Evolutionary conservation across 345 rosid genomes (phyloP).

Genomic region (thale cress (Arabidopsis thaliana)): TAIR10.1 NC_003076.8:23855001-23855500

Average conservation of each 20-base stretch:
- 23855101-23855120: too few species aligned
- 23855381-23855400: background rate
- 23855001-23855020: background rate
- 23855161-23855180: background rate
- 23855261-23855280: background rate
- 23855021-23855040: too few species aligned
- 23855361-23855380: too few species aligned
- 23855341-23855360: background rate
- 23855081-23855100: too few species aligned
- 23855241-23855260: background rate
- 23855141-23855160: slow-evolving; percentile 2
- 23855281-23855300: background rate
- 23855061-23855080: background rate
- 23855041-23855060: too few species aligned
- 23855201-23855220: background rate
- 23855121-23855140: too few species aligned
- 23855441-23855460: background rate
- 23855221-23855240: background rate
- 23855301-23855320: background rate
- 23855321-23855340: background rate
- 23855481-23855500: too few species aligned
- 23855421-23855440: background rate
- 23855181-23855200: background rate
- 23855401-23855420: too few species aligned
- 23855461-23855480: background rate